A percentile compares a stretch with the other conserved stretches of the same genome.
Conservation (phyloP, 805 yeast species). For the Lipomyces starkeyi region DNA sequence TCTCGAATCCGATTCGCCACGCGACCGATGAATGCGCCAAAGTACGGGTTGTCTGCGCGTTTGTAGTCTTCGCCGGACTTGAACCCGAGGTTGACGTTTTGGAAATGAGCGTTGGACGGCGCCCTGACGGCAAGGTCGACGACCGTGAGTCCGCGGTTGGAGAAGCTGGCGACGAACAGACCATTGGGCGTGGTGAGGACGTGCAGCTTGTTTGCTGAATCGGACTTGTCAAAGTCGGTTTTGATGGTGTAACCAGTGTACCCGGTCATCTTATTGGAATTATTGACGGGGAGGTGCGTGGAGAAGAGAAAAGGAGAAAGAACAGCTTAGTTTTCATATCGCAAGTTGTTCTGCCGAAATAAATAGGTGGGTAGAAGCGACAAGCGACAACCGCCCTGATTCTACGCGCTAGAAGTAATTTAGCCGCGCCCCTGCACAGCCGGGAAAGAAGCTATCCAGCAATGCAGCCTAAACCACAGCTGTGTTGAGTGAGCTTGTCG, state of each 20-base stretch:
- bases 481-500: no score
- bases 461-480: no score
- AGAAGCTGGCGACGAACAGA: slow-evolving; percentile 24
- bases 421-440: neutral
- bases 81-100: slow-evolving; percentile 26
- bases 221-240: slow-evolving; percentile 35
- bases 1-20: slow-evolving; percentile 63
- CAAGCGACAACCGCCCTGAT: neutral
- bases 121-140: slow-evolving; percentile 21
- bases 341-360: neutral
- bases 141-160: slow-evolving; percentile 31
- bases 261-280: neutral
- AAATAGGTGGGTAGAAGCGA: neutral
- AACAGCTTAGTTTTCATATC: neutral
- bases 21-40: slow-evolving; percentile 71
- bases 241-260: slow-evolving; percentile 10
- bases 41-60: slow-evolving; percentile 53
- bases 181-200: slow-evolving; percentile 27
- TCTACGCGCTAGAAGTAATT: neutral
- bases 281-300: neutral
- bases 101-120: slow-evolving; percentile 17
- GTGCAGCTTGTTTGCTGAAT: slow-evolving; percentile 27
- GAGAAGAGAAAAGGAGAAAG: neutral
- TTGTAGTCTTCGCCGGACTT: slow-evolving; percentile 38
- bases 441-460: neutral